phyloP scores from a whole-genome alignment of 2,329 filamentous ascomycete species.

The Dryadomyces quercivorus region DNA sequence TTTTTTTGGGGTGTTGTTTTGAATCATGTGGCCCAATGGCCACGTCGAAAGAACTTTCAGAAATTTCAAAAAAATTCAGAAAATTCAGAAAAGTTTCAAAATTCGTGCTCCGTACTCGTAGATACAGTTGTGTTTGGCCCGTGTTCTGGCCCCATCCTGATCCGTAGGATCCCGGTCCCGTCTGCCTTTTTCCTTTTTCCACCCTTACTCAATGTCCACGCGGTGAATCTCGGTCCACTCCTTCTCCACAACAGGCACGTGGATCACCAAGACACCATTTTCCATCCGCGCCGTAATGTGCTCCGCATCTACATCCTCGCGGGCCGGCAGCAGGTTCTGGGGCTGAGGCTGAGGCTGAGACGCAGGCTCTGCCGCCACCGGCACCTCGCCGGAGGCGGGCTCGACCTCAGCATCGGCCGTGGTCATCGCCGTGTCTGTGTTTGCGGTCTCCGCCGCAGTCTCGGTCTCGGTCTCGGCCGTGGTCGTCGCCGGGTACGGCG shows the following conservation, averaged over 20 bases:
- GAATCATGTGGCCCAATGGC: too few species aligned
- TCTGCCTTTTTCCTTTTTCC: neutral
- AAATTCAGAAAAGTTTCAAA: too few species aligned
- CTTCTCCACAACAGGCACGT: conserved; percentile 60
- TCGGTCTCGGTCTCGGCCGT: too few species aligned
- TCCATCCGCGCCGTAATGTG: conserved; percentile 64
- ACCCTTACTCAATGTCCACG: conserved; percentile 33
- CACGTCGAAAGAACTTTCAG: too few species aligned
- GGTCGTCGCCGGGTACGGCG: neutral
- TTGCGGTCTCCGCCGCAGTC: too few species aligned
- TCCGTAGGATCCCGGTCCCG: too few species aligned
- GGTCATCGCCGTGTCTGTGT: neutral
- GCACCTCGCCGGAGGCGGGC: neutral
- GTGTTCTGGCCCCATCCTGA: too few species aligned
- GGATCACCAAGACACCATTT: conserved; percentile 64
- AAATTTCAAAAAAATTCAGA: too few species aligned
- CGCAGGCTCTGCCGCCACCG: conserved; percentile 19
- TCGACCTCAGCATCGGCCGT: neutral
- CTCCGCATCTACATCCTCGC: conserved; percentile 52
- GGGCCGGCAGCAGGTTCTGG: conserved; percentile 25
- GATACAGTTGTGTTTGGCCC: too few species aligned
- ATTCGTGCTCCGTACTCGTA: too few species aligned
- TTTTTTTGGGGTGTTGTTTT: too few species aligned
- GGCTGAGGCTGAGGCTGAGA: conserved; percentile 37
- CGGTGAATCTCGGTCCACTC: conserved; percentile 52